Percentiles rank a stretch among this genome's conserved stretches.
phyloP scores from a whole-genome alignment of 2,329 filamentous ascomycete genomes.

The Pyrenophora seminiperda region DNA sequence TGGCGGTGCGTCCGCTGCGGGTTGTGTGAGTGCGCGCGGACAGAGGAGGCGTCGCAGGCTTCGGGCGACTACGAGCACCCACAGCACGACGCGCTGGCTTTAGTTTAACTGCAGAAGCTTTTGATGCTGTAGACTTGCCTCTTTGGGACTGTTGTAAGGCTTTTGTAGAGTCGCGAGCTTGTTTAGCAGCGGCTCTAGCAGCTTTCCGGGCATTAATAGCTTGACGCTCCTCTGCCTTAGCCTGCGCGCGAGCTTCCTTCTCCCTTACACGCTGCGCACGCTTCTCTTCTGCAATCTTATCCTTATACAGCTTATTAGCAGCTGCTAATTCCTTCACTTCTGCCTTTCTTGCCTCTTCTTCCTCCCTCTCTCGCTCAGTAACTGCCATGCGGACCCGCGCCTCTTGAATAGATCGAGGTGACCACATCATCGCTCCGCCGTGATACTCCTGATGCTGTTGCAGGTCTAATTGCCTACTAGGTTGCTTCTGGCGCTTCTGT shows the following conservation, averaged over 20 bases:
- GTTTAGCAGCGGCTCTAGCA: not conserved
- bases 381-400: not conserved
- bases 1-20: not conserved
- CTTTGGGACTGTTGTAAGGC: not conserved
- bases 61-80: not conserved
- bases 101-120: not conserved
- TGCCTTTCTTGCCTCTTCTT: not conserved
- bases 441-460: not conserved
- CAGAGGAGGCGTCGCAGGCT: not conserved
- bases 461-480: not conserved
- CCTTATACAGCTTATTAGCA: slow-evolving; percentile 1
- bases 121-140: not conserved
- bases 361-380: not conserved
- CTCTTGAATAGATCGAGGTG: no score
- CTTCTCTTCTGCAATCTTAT: slow-evolving; percentile 1
- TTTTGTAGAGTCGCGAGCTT: not conserved
- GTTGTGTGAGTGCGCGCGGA: not conserved
- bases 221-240: not conserved
- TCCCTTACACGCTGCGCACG: not conserved
- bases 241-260: not conserved
- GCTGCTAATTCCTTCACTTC: not conserved
- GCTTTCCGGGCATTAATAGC: slow-evolving; percentile 3
- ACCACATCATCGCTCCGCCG: no score
- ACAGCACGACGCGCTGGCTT: not conserved
- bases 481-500: not conserved